phyloP scores from a whole-genome alignment of 2,329 filamentous ascomycete genomes.

The Epichloe gansuensis region DNA sequence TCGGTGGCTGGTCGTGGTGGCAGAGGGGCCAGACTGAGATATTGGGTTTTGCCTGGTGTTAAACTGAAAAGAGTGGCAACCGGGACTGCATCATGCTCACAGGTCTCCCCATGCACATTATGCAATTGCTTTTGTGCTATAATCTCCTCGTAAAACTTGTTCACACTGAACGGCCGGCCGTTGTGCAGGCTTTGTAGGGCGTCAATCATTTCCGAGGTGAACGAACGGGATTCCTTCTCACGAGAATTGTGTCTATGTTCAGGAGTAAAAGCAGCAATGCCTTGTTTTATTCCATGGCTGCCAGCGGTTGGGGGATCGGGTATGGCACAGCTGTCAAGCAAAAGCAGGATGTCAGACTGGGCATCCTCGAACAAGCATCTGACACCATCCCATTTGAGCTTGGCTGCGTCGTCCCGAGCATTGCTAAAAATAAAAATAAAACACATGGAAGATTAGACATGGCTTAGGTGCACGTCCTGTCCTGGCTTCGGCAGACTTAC shows the following conservation, averaged over 20 bases:
- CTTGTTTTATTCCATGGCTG: constrained; percentile 47
- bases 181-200: constrained; percentile 41
- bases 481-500: constrained; percentile 32
- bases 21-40: constrained; percentile 39
- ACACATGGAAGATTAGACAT: constrained; percentile 21
- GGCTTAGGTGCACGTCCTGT: background rate
- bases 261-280: constrained; percentile 45
- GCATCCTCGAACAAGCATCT: constrained; percentile 51
- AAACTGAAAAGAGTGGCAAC: constrained; percentile 42
- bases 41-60: constrained; percentile 40
- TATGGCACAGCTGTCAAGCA: constrained; percentile 50
- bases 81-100: constrained; percentile 33
- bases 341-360: constrained; percentile 48
- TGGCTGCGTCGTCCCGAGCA: constrained; percentile 43
- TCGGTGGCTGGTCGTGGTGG: constrained; percentile 18
- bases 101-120: constrained; percentile 27
- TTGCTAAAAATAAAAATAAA: constrained; percentile 30
- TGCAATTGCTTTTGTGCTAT: constrained; percentile 33
- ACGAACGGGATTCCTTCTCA: constrained; percentile 38
- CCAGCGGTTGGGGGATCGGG: constrained; percentile 37
- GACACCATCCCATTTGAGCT: constrained; percentile 52
- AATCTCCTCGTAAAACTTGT: constrained; percentile 45
- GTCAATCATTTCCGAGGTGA: constrained; percentile 45
- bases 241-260: constrained; percentile 35
- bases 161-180: constrained; percentile 42